These are phyloP conservation scores for Penicillium daleae DNA, from an alignment of 495 filamentous ascomycete genomes.

Conservation along the genomic window DNA sequence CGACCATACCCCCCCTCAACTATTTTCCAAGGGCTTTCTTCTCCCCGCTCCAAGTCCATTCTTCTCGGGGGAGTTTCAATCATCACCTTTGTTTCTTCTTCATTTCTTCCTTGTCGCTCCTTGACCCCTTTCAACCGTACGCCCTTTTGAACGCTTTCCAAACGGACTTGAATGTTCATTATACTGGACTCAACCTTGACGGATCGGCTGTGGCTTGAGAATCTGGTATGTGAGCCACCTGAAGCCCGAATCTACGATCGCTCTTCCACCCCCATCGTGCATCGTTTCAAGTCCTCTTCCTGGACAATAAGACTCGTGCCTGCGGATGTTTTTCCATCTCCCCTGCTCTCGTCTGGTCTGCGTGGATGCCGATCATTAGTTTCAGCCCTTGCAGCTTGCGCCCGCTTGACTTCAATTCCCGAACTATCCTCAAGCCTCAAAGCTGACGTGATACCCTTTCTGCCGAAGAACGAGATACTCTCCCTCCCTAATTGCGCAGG, in stretches of 20 bases:
- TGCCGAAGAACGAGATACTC: slow-evolving; percentile 31
- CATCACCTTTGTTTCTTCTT: slow-evolving; percentile 7
- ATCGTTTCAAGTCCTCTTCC: slow-evolving; percentile 11
- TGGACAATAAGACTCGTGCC: slow-evolving; percentile 19
- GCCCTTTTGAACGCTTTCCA: not conserved
- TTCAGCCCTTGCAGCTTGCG: slow-evolving; percentile 30
- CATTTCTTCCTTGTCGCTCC: slow-evolving; percentile 11
- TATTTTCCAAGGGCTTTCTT: slow-evolving; percentile 7
- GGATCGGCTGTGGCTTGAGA: slow-evolving; percentile 9
- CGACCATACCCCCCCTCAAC: slow-evolving; percentile 26
- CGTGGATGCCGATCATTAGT: slow-evolving; percentile 31
- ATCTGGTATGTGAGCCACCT: slow-evolving; percentile 28
- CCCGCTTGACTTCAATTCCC: slow-evolving; percentile 18
- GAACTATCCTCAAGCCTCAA: slow-evolving; percentile 25
- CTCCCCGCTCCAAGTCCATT: slow-evolving; percentile 8
- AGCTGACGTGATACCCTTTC: slow-evolving; percentile 26
- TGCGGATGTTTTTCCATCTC: slow-evolving; percentile 8
- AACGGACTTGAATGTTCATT: too few relatives aligned
- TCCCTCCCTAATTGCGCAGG: slow-evolving; percentile 45
- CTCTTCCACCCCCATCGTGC: not conserved
- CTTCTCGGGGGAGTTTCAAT: not conserved
- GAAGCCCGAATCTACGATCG: slow-evolving; percentile 4
- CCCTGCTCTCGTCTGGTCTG: slow-evolving; percentile 13
- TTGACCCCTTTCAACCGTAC: slow-evolving; percentile 1
- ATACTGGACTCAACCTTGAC: too few relatives aligned